Percentiles rank a stretch among this genome's conserved stretches.
Conservation (phyloP, 2,329 filamentous ascomycete species). For the Fusarium sp. region DNA sequence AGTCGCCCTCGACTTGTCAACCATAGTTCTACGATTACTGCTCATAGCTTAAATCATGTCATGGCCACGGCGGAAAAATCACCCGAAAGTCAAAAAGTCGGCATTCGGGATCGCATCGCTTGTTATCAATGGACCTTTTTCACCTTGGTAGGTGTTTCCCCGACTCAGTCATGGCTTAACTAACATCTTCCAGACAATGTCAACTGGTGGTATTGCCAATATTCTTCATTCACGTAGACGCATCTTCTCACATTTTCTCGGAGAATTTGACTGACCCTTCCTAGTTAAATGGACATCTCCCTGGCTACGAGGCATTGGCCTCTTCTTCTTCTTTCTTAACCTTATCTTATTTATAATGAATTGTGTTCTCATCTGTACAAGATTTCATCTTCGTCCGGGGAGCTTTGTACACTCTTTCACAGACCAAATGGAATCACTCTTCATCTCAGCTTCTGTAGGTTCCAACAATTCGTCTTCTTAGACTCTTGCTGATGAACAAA, state of each 20-base stretch:
- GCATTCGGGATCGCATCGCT: conserved; percentile 63
- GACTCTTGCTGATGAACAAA: conserved; percentile 4
- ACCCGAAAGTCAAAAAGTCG: conserved; percentile 50
- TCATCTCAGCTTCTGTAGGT: conserved; percentile 74
- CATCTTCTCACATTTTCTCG: not conserved
- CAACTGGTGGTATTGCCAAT: conserved; percentile 68
- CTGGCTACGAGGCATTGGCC: conserved; percentile 70
- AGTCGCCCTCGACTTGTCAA: conserved; percentile 23
- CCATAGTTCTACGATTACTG: conserved; percentile 30
- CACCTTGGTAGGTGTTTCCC: conserved; percentile 59
- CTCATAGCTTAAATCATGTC: conserved; percentile 51
- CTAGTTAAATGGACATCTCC: conserved; percentile 53
- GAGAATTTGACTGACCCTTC: conserved; percentile 9
- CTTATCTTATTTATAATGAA: conserved; percentile 72
- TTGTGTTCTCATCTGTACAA: conserved; percentile 71
- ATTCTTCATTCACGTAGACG: conserved; percentile 58
- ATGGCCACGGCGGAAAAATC: conserved; percentile 50
- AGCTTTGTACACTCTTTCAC: conserved; percentile 78
- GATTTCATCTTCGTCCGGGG: conserved; percentile 77
- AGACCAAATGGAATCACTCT: conserved; percentile 83
- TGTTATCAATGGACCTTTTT: conserved; percentile 81
- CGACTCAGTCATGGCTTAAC: not conserved
- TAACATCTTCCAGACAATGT: conserved; percentile 54
- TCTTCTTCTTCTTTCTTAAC: conserved; percentile 73
- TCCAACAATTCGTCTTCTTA: conserved; percentile 9